Base-by-base conservation (phyloP, 805 yeast species). In the Sungouiella thailandica region DNA sequence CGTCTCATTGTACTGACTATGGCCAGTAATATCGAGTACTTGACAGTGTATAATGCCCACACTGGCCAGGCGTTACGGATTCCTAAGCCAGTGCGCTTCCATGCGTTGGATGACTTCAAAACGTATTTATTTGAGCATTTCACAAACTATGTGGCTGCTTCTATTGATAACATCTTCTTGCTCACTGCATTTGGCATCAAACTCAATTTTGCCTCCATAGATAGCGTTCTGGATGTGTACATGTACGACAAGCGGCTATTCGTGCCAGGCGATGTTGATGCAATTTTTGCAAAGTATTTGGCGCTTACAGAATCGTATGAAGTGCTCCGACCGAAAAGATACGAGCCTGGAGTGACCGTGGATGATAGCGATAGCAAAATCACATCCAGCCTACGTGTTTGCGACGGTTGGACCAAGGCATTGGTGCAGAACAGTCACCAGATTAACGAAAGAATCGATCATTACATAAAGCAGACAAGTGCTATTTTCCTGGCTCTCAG, bases 121-220 rank as follows among this genome's bases (percentile, higher is more conserved):
- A 39, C 34, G 5, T 57, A 45, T 32, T 23, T 66, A 9, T 44
- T 42, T 23, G 61, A 58, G 32, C 34, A 51, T 22, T 60, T 65
- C 32, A 42, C 52, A 3, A 35, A 45, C 25, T 38, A 43, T 26
- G 18, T 41, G 5, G 45, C 53, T 11, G 57, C 47, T 13, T 42
- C 42, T 27, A 34, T 32, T 1, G 68, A 59, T 11, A 52, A 62
- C 39, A 42, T 65, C n/a, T 65, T 82, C 43, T 58, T 83, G 10
- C 55, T 83, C 24, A 70, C 87, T 2, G 76, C 87, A 1, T 78
- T 72, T 52, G 89, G 89, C 0, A 68, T 75, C 29, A 76, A 73
- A 46, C 60, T 83, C 41, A 77, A 73, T 52, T 72, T 62, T 51
- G 67, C 65, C 48, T 68, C 65, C 67, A 63, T 67, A 28, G 62